Base-by-base conservation (phyloP, 179 eudicot genomes). In the Beta corolliflora region DNA sequence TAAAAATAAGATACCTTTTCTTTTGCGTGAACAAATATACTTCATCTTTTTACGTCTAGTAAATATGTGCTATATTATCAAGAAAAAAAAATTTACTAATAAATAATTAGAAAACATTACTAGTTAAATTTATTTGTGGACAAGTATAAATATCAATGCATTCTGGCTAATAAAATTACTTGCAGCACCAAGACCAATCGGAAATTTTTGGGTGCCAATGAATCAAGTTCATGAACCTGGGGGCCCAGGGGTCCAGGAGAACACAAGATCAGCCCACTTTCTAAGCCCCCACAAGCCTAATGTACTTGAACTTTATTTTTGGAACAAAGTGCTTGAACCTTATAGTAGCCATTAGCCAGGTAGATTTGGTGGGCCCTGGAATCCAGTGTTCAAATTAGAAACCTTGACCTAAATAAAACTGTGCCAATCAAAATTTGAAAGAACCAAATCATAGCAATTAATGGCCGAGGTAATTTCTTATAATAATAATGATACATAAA, bases 281-380 rank as follows among this genome's bases (percentile, higher is more conserved):
- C 18, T 23, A 52, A 52, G 50, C 64, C 53, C 53, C 46, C 13
- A 64, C n/a, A 52, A 55, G 12, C 66, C 25, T 3, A 18, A 16
- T 3, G 73, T 16, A 0, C 1, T 44, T 70, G 29, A 16, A 25
- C 50, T 5, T 41, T 18, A 70, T 44, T 36, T 36, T 3, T 36
- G 41, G 41, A 36, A 36, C 41, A 36, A 36, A 36, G 73, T 16
- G 15, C 2, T 44, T 70, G 29, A 16, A 25, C 50, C 25, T 41
- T 18, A 70, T 44, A 9, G 36, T 31, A 58, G 36, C 29, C 46
- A 50, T 48, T 50, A 18, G 59, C 23, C 31, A 78, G 60, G 52
- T 78, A 18, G 63, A 78, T 78, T 16, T 65, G 52, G 80, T 29
- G 64, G 80, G 73, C 48, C 74, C 46, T 16, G 0, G 6, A 23